These are phyloP conservation scores for Sporothrix brasiliensis DNA, from an alignment of 2,329 filamentous ascomycete species.

Conservation along the genomic window DNA sequence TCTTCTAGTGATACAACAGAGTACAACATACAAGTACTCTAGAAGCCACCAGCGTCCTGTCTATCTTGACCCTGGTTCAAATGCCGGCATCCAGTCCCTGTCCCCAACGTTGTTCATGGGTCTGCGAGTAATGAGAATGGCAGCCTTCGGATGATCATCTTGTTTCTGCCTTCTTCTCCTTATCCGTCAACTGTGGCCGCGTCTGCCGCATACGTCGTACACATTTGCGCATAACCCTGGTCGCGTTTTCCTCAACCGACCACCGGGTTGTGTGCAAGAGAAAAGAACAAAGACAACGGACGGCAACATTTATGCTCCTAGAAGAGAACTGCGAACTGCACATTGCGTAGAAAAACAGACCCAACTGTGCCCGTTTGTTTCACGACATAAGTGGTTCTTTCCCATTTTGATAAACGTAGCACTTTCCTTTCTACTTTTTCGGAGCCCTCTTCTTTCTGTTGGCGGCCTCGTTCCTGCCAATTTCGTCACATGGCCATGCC, in stretches of 20 bases:
- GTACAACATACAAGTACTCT: background rate
- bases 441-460: slow-evolving; percentile 2
- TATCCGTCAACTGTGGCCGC: background rate
- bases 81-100: slow-evolving; percentile 17
- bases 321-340: background rate
- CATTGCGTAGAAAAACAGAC: background rate
- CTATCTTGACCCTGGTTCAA: background rate
- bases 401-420: background rate
- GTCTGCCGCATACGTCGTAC: slow-evolving; percentile 13
- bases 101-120: background rate
- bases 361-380: background rate
- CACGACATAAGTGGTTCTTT: background rate
- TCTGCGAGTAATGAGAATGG: background rate
- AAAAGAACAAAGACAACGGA: background rate
- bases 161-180: slow-evolving; percentile 1
- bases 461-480: slow-evolving; percentile 5
- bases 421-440: background rate
- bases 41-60: background rate
- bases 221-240: background rate
- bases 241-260: background rate
- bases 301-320: background rate
- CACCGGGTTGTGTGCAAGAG: background rate
- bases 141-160: background rate
- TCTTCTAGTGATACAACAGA: background rate
- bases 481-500: slow-evolving; percentile 25